Base-by-base conservation (phyloP, 306 rosid species). In the Cucurbita maxima region DNA sequence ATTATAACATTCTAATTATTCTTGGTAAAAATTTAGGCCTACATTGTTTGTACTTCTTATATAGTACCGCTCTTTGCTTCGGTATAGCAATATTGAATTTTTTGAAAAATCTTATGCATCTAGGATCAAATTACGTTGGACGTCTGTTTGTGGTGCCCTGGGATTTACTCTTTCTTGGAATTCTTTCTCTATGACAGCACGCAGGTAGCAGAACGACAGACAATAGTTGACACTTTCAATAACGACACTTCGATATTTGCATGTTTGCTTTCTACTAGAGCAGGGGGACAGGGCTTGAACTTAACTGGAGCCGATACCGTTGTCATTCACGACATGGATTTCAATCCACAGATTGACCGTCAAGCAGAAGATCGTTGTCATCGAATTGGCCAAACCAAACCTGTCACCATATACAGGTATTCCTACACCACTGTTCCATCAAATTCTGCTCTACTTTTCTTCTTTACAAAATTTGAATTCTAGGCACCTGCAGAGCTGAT, bases 361-460 rank as follows among this genome's bases (percentile, higher is more conserved):
- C 98, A 94, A 82, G 98, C 97, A 8, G 98, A 94, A 78, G 98
- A 94, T 76, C 92, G 97, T 4, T 94, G 98, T 75, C 96, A 94
- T 82, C 87, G 98, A 61, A 89, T 90, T 19, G 98, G 98, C 67
- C 98, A 90, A 83, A 88, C 88, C 15, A 90, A 85, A 86, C 92
- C 92, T 51, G 97, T 94, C 75, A 87, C 98, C 54, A 69, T 90
- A 77, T 87, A 94, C 80, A 86, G 97, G 98, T 91, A 80, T 34
- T 7, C 15, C 22, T 38, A 11, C 62, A 4, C 7, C 12, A 57
- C 50, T 19, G 19, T 5, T 20, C 67, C 11, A 44, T 44, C 10
- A 0, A 74, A 58, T 1, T 53, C 36, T 44, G 40, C 30, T 10
- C 25, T 22, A 22, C 25, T 1, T 22, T 22, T 22, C 25, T 22